phyloP scores from a whole-genome alignment of 1,284 basidiomycete species.

The Ceratobasidium sp. region DNA sequence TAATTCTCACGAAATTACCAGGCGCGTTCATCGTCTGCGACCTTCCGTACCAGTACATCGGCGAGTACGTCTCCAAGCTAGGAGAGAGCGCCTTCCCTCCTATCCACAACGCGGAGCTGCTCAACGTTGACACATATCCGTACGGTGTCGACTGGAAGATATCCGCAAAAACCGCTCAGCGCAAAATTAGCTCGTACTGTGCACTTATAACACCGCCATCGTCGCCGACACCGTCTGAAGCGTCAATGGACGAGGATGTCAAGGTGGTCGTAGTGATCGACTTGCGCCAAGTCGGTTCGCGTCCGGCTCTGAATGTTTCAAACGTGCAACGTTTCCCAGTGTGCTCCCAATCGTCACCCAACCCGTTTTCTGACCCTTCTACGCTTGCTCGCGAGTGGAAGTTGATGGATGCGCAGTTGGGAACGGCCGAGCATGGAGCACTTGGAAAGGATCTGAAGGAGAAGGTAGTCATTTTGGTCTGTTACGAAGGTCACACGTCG shows the following conservation, averaged over 20 bases:
- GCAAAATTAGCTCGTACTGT: background rate
- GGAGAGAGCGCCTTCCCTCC: slow-evolving; percentile 28
- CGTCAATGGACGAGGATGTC: background rate
- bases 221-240: slow-evolving; percentile 13
- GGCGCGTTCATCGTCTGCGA: slow-evolving; percentile 43
- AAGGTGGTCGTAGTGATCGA: slow-evolving; percentile 22
- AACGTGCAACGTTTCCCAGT: background rate
- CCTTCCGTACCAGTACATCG: slow-evolving; percentile 41
- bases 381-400: slow-evolving; percentile 20
- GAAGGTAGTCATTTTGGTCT: background rate
- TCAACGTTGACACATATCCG: slow-evolving; percentile 25
- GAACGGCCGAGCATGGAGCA: background rate
- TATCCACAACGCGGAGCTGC: slow-evolving; percentile 35
- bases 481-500: slow-evolving; percentile 5
- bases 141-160: slow-evolving; percentile 42
- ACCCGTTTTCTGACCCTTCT: slow-evolving; percentile 24
- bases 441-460: slow-evolving; percentile 1
- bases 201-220: slow-evolving; percentile 29
- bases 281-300: slow-evolving; percentile 9
- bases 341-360: background rate
- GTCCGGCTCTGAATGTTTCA: background rate
- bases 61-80: slow-evolving; percentile 35
- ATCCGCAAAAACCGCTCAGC: slow-evolving; percentile 19
- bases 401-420: background rate
- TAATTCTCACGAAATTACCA: background rate